A percentile compares a stretch with the other conserved stretches of the same genome.
These are phyloP conservation scores for Podospora tetraspora DNA, from an alignment of 495 filamentous ascomycete genomes.

Conservation along the genomic window DNA sequence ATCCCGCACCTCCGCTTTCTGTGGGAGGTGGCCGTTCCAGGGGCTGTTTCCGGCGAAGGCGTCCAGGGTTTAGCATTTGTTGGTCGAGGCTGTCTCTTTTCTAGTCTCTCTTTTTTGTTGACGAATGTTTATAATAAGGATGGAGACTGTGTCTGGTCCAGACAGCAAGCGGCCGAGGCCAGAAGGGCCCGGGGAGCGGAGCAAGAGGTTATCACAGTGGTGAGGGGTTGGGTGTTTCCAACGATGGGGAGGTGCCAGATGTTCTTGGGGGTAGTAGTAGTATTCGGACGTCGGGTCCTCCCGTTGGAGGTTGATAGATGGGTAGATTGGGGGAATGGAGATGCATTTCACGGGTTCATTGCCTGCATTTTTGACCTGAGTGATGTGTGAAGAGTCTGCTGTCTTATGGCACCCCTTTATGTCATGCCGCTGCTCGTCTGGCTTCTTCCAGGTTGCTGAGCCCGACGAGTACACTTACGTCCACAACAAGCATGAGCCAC, in stretches of 20 bases:
- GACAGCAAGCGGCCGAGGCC: not conserved
- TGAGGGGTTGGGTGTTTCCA: not conserved
- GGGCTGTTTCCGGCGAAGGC: slow-evolving; percentile 8
- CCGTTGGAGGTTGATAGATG: slow-evolving; percentile 6
- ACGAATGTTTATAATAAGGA: slow-evolving; percentile 11
- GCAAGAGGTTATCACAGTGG: not conserved
- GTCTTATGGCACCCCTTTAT: not conserved
- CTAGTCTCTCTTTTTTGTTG: slow-evolving; percentile 12
- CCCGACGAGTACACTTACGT: not conserved
- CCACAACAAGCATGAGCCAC: not conserved
- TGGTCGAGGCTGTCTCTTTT: slow-evolving; percentile 15
- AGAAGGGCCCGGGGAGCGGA: not conserved
- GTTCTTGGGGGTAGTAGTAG: not conserved
- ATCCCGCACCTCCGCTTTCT: slow-evolving; percentile 3
- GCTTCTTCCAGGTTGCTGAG: not conserved
- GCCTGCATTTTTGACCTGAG: not conserved
- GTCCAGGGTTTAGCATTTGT: slow-evolving; percentile 18
- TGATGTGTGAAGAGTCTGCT: not conserved
- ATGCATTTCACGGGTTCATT: not conserved
- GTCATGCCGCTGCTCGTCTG: not conserved
- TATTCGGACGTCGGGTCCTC: not conserved
- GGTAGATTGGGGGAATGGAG: slow-evolving; percentile 2
- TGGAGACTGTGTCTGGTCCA: slow-evolving; percentile 5
- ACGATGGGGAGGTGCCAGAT: not conserved
- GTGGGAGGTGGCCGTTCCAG: slow-evolving; percentile 2